Evolutionary conservation across 2,329 filamentous ascomycete species (phyloP), one percentile per base, ranked within the genome.

Genomic region (Emmonsiellopsis sp.): DNA sequence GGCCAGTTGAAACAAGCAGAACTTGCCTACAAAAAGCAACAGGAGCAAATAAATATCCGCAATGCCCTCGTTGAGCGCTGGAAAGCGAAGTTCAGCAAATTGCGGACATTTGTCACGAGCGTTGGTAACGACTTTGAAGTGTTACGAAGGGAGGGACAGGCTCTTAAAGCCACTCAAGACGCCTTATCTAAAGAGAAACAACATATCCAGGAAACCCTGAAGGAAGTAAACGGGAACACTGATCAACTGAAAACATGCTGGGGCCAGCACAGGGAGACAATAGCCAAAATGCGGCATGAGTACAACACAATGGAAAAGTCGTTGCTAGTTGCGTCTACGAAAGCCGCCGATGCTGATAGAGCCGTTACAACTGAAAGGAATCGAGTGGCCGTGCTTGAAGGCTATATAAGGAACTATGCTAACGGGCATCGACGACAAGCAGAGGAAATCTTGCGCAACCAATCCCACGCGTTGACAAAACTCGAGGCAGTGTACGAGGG

Each of bases 91-190:
- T 53, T 72, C 6, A 49, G 52, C 5, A 69, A 63, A 46, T 61
- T 71, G 52, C 67, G 63, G 55, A 37, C 54, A 15, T 59, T 70
- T 26, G 58, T 71, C 31, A 65, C 63, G 50, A 63, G 64, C 5
- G 53, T 72, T n/a, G 68, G 68, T 5, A 61, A 60, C 7, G 64
- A 67, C 11, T 67, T 68, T 41, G 64, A 69, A 20, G 46, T 37
- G 5, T 63, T 72, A 41, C 64, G 62, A 13, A 59, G 59, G 5
- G 66, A 70, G 40, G 60, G 64, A 0, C 57, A 61, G n/a, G 54
- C 59, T 15, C 54, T 70, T 11, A 68, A 62, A 49, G 56, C 57
- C 34, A 55, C 59, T 2, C 60, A 62, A 15, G 41, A 53, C 7
- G 55, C 58, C 3, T 55, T 70, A 10, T 55, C 59, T 3, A 59